Base-by-base conservation (phyloP, 2,329 filamentous ascomycete genomes). In the Aureobasidium uvarum region DNA sequence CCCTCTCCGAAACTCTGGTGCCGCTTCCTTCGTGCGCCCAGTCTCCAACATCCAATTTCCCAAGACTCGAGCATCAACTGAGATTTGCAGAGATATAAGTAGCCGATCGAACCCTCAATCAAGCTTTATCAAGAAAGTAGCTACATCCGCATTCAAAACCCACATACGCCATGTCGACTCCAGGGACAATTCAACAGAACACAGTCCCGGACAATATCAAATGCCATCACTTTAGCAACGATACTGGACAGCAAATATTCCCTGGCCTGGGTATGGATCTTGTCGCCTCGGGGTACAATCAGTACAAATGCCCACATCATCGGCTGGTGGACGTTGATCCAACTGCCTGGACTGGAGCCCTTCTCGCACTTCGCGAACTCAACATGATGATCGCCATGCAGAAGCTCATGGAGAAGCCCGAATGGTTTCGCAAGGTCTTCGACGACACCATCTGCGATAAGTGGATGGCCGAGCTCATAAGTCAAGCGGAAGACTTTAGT, bases 351-450 rank as follows among this genome's bases (percentile, higher is more conserved):
- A 33, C 7, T 18, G 55, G 55, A 1, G 16, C 23, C 13, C 7
- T 38, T 18, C 33, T 63, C 8, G 20, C 69, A n/a, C 33, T 70
- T 8, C 66, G 69, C 16, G 73, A 74, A 63, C 56, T 68, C 13
- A 65, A 60, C 3, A 75, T 74, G 74, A 66, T 74, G 13, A 68
- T 66, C 1, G 64, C 74, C 31, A 71, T 75, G 67, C 66, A 69
- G n/a, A 64, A 69, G 11, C 65, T 75, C n/a, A 73, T 71, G 28
- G 73, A 76, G 60, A 75, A 75, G 65, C 70, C 71, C 3, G 66
- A 70, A 3, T 75, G 74, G 74, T 58, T 66, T n/a, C 50, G 68
- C 10, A 75, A 75, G 46, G 59, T 72, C 2, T 69, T 71, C 50
- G 70, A 76, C 45, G 67, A 73, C 1, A 55, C 60, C 1, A 74